These are phyloP conservation scores for Abrus pulchellus DNA, from an alignment of 306 rosid species.

Conservation along the genomic window DNA sequence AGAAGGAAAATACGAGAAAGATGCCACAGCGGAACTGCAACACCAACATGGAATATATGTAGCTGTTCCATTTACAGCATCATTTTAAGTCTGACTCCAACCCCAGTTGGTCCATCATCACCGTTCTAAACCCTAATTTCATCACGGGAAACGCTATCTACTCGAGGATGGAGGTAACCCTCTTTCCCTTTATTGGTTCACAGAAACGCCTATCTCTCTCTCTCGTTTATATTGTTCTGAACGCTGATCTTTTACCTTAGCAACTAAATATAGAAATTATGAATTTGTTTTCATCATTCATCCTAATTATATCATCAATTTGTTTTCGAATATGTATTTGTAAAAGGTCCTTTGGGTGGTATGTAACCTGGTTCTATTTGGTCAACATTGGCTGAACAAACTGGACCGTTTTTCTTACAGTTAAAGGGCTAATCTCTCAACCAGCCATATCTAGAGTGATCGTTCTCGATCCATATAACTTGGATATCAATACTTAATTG, in stretches of 20 bases:
- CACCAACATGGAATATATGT: too few species aligned
- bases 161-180: slow-evolving; percentile 75
- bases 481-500: not conserved
- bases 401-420: slow-evolving; percentile 23
- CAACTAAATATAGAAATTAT: not conserved
- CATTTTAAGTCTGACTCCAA: not conserved
- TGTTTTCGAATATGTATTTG: not conserved
- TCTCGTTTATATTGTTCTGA: not conserved
- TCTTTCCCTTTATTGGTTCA: not conserved
- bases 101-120: not conserved
- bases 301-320: not conserved
- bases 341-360: slow-evolving; percentile 7
- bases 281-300: not conserved
- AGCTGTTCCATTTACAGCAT: not conserved
- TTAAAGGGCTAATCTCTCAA: slow-evolving; percentile 37
- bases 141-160: slow-evolving; percentile 60
- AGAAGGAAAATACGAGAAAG: too few species aligned
- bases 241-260: not conserved
- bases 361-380: slow-evolving; percentile 15
- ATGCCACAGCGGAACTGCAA: too few species aligned
- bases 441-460: too few species aligned
- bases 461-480: too few species aligned
- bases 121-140: slow-evolving; percentile 49
- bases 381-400: slow-evolving; percentile 36
- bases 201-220: not conserved